Base-by-base conservation (phyloP, 164 flowering plant species). In the Akebia trifoliata region DNA sequence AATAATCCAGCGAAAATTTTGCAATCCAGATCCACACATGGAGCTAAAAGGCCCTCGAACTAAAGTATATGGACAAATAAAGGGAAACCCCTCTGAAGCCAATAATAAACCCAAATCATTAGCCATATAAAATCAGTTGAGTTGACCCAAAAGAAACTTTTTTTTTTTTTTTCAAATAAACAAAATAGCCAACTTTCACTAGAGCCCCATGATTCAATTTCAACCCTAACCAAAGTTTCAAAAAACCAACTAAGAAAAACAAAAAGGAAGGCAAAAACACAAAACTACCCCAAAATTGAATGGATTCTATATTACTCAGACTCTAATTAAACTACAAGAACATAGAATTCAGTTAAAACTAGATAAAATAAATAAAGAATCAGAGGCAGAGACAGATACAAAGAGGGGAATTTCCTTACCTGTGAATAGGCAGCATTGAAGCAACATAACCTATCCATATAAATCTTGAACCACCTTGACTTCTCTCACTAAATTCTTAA, bases 391-490 rank as follows among this genome's bases (percentile, higher is more conserved):
- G 11, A 9, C 8, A 9, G 17, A 22, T 35, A 9, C 10, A 21
- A 55, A 8, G 2, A 34, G 44, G 26, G 17, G 54, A 48, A 14
- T 56, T 10, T 31, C 17, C 56, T 50, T 37, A 72, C 75, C 66
- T 68, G 69, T 45, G 72, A 71, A 51, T 50, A 71, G 39, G 57
- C 63, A 15, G 65, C 48, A 60, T 57, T 60, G 42, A 72, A 72
- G 57, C 75, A 72, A 63, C 72, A 72, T 47, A 72, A 24, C 37
- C 46, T 62, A 59, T 72, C 75, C 68, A 67, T 72, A 65, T 37
- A 60, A 62, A 55, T 59, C 51, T 28, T 54, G 56, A 64, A 56
- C 50, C 39, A 11, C 44, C 26, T 20, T 31, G 26, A 35, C 34
- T 26, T 37, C 48, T 39, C 55, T 51, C 60, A 56, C 62, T 56